Conservation (phyloP, 768 basidiomycete species). For the Russula lepida region DNA sequence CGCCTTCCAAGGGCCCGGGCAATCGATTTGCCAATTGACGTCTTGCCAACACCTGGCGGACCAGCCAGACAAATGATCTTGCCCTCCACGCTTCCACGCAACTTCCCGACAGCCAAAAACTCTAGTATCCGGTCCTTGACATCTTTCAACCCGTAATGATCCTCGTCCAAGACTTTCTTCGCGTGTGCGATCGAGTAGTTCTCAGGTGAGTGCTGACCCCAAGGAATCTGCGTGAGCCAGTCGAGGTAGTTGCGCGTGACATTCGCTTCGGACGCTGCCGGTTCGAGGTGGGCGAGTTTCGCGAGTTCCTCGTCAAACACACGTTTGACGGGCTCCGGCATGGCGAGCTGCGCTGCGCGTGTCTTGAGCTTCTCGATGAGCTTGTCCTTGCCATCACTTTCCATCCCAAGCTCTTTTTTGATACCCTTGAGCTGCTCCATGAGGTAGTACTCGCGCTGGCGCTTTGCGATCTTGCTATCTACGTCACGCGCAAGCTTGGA, state of each 20-base stretch:
- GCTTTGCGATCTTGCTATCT: slow-evolving; percentile 88
- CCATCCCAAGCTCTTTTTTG: slow-evolving; percentile 94
- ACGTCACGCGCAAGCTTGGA: slow-evolving; percentile 89
- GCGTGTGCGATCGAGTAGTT: slow-evolving; percentile 86
- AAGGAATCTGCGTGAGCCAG: slow-evolving; percentile 91
- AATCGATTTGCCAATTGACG: slow-evolving; percentile 91
- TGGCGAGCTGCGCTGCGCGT: slow-evolving; percentile 68
- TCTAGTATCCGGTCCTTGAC: slow-evolving; percentile 92
- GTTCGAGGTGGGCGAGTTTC: slow-evolving; percentile 84
- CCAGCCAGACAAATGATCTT: slow-evolving; percentile 97
- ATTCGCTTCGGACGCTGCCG: slow-evolving; percentile 86
- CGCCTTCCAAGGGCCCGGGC: slow-evolving; percentile 82
- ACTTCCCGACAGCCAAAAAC: slow-evolving; percentile 91
- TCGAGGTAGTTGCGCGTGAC: slow-evolving; percentile 93
- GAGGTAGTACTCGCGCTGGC: slow-evolving; percentile 90
- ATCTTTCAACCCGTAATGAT: slow-evolving; percentile 88
- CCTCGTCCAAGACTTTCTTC: slow-evolving; percentile 78
- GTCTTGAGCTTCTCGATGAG: slow-evolving; percentile 89
- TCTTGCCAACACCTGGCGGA: slow-evolving; percentile 97
- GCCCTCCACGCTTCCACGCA: slow-evolving; percentile 89
- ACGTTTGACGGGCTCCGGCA: slow-evolving; percentile 85
- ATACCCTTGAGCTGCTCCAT: slow-evolving; percentile 97
- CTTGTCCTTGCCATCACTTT: slow-evolving; percentile 91
- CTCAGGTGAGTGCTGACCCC: slow-evolving; percentile 91
- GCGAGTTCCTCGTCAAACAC: slow-evolving; percentile 94